Evolutionary conservation across 2,329 filamentous ascomycete species (phyloP), one percentile per base, ranked within the genome.

Genomic region (Thermothelomyces thermophilus): DNA sequence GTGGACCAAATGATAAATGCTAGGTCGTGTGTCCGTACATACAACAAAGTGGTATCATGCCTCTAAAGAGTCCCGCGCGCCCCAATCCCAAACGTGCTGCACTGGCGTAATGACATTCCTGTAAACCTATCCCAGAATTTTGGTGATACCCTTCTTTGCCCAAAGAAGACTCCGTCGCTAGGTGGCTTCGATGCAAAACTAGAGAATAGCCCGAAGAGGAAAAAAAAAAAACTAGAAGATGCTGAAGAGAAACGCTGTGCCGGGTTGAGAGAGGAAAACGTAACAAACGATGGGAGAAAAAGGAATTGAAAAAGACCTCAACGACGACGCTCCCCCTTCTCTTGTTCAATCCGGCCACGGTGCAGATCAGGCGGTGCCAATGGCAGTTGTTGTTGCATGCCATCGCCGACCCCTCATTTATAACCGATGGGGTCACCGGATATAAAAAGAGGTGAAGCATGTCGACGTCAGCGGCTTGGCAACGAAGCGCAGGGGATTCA

Each of bases 381-480:
- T 22, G 17, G 37, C 22, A 14, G 19, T n/a, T 37, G 31, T 5
- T 36, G 49, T 44, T 36, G 40, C 44, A 43, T 35, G 19, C n/a
- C 17, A n/a, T 34, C 26, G 22, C 22, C 42, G 14, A 34, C 34
- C 26, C 45, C 45, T 17, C 28, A 14, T 41, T 28, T 10, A 19
- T 19, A 26, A 14, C 11, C 24, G 37, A 34, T 39, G 9, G 33
- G 51, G 41, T n/a, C n/a, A 46, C 41, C 20, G 37, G 41, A 37
- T 39, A 30, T 42, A 11, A 8, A 24, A 16, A 13, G 40, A 34
- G 36, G 24, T 36, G 41, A 58, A 56, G 56, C 56, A 58, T 8
- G 47, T 54, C 56, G 54, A 60, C 58, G 57, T 60, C 58, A 60
- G 52, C 43, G 54, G 51, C 58, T 58, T 58, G 56, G 54, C 54